Conservation (phyloP, 306 rosid genomes). For the Aeschynomene evenia region DNA sequence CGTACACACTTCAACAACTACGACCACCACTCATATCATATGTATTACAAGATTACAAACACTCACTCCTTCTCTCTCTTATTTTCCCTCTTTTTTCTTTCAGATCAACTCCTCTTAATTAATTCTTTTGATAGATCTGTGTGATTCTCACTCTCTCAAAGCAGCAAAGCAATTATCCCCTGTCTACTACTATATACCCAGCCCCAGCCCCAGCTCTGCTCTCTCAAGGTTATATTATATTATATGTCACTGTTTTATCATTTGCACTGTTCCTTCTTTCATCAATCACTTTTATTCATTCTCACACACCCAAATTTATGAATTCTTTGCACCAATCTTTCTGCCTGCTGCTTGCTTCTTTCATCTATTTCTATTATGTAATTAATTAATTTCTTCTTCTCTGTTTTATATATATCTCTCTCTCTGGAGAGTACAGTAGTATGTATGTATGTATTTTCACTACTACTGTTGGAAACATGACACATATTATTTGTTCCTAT, state of each 20-base stretch:
- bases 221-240: constrained; percentile 20
- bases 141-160: constrained; percentile 22
- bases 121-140: too few relatives aligned
- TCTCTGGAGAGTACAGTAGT: neutral
- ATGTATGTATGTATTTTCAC: too few relatives aligned
- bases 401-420: neutral
- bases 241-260: neutral
- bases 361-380: too few relatives aligned
- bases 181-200: constrained; percentile 16
- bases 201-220: neutral
- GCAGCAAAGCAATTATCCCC: constrained; percentile 29
- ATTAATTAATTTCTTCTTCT: neutral
- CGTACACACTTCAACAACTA: constrained; percentile 32
- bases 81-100: neutral
- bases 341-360: too few relatives aligned
- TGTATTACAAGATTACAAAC: neutral
- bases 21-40: neutral
- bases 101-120: too few relatives aligned
- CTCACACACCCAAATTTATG: too few relatives aligned
- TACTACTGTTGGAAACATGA: constrained; percentile 30
- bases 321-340: neutral
- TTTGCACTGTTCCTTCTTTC: constrained; percentile 34
- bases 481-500: neutral
- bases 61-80: neutral
- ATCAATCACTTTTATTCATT: neutral